phyloP scores from a whole-genome alignment of 805 yeast genomes.

The Vanderwaltozyma polyspora region DNA sequence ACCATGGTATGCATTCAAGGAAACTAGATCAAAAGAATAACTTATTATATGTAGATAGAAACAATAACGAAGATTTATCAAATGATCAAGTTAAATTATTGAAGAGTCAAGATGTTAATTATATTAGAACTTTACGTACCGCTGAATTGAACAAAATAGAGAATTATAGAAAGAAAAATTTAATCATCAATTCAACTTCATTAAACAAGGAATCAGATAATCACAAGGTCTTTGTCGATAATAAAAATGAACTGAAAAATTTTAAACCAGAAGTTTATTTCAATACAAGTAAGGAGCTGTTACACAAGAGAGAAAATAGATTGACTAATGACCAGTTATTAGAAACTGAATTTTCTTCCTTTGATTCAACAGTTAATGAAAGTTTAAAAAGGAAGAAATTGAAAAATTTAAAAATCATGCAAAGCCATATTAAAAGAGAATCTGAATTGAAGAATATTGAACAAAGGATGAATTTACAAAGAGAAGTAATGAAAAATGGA shows the following conservation, averaged over 20 bases:
- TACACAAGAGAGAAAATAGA: constrained; percentile 62
- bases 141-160: constrained; percentile 51
- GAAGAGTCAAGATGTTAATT: constrained; percentile 85
- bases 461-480: constrained; percentile 61
- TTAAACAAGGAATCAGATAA: constrained; percentile 36
- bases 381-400: constrained; percentile 4
- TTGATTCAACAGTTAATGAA: not conserved
- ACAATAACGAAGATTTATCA: constrained; percentile 36
- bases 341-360: constrained; percentile 27
- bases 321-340: constrained; percentile 48
- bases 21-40: constrained; percentile 58
- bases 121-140: constrained; percentile 64
- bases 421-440: constrained; percentile 59
- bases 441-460: constrained; percentile 57
- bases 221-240: constrained; percentile 80
- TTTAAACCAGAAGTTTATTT: constrained; percentile 60
- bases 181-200: too few relatives aligned
- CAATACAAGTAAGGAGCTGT: constrained; percentile 54
- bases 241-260: constrained; percentile 38
- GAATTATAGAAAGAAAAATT: too few relatives aligned
- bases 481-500: constrained; percentile 89
- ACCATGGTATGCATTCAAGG: constrained; percentile 71
- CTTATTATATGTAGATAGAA: constrained; percentile 50
- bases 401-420: constrained; percentile 47
- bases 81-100: constrained; percentile 71